phyloP scores from a whole-genome alignment of 2,329 filamentous ascomycete species.

The Trichoderma lentiforme region DNA sequence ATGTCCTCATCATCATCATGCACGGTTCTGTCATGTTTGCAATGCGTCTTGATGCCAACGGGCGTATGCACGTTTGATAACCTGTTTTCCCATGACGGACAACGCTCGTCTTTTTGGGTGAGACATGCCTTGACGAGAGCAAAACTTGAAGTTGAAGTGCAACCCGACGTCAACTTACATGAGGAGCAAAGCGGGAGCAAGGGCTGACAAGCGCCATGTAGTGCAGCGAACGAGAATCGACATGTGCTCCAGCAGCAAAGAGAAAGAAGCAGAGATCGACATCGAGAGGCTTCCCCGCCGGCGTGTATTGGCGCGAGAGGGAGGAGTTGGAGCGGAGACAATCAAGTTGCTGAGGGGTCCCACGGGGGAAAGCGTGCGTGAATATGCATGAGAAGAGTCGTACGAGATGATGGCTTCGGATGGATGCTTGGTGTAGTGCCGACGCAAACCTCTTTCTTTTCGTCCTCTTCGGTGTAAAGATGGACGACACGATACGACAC shows the following conservation, averaged over 20 bases:
- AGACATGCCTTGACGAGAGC: not conserved
- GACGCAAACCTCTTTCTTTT: not conserved
- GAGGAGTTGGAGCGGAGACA: constrained; percentile 1
- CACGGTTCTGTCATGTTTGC: not conserved
- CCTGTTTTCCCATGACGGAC: not conserved
- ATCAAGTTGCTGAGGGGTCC: constrained; percentile 12
- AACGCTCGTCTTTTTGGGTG: not conserved
- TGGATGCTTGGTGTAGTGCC: constrained; percentile 1
- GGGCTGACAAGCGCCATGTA: not conserved
- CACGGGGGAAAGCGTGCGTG: not conserved
- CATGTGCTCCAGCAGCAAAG: not conserved
- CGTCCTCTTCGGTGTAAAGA: not conserved
- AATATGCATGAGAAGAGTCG: not conserved
- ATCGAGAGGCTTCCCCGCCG: constrained; percentile 8
- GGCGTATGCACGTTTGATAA: not conserved
- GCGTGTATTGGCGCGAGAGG: constrained; percentile 2
- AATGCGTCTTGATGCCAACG: not conserved
- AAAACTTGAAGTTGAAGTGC: not conserved
- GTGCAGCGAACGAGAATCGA: not conserved
- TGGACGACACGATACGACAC: not conserved
- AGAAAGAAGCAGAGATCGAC: constrained; percentile 12
- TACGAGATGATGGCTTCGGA: not conserved
- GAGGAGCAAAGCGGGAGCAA: not conserved
- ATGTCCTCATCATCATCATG: not conserved
- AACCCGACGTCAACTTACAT: constrained; percentile 15